Evolutionary conservation across 306 rosid species (phyloP).

Genomic region (Lagenaria siceraria): DNA sequence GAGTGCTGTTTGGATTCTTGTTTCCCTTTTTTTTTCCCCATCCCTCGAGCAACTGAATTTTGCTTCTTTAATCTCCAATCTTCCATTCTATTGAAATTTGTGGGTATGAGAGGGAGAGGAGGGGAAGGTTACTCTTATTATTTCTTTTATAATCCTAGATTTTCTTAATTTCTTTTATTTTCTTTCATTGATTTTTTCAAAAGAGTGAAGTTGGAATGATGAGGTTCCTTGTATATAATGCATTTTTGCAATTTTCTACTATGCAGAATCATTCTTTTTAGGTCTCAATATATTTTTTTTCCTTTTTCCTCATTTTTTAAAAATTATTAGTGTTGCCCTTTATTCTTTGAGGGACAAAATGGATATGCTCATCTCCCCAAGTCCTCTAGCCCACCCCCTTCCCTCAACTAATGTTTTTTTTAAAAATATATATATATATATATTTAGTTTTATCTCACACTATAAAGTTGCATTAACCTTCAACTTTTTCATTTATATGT

Average conservation of each 20-base stretch:
- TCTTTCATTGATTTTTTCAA: conserved; percentile 33
- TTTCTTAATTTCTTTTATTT: conserved; percentile 34
- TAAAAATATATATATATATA: too few relatives aligned
- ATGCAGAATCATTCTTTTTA: conserved; percentile 62
- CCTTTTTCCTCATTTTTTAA: background rate
- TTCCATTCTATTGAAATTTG: conserved; percentile 57
- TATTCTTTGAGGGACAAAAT: conserved; percentile 24
- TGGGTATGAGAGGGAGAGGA: conserved; percentile 3
- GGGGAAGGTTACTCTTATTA: background rate
- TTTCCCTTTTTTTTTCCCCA: conserved; percentile 35
- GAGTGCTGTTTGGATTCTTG: conserved; percentile 53
- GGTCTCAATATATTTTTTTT: conserved; percentile 27
- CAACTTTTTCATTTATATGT: background rate
- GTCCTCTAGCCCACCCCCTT: conserved; percentile 5
- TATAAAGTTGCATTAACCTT: background rate
- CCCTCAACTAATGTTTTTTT: background rate
- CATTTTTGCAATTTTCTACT: conserved; percentile 34
- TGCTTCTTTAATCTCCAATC: conserved; percentile 28
- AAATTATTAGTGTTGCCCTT: conserved; percentile 4
- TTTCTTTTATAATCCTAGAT: background rate
- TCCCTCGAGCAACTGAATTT: conserved; percentile 95
- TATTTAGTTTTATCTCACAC: background rate
- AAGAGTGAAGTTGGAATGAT: conserved; percentile 46
- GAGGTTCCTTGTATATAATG: conserved; percentile 49
- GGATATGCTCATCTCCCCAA: conserved; percentile 18